phyloP scores from a whole-genome alignment of 2,329 filamentous ascomycete species.

The Phialophora tarda region DNA sequence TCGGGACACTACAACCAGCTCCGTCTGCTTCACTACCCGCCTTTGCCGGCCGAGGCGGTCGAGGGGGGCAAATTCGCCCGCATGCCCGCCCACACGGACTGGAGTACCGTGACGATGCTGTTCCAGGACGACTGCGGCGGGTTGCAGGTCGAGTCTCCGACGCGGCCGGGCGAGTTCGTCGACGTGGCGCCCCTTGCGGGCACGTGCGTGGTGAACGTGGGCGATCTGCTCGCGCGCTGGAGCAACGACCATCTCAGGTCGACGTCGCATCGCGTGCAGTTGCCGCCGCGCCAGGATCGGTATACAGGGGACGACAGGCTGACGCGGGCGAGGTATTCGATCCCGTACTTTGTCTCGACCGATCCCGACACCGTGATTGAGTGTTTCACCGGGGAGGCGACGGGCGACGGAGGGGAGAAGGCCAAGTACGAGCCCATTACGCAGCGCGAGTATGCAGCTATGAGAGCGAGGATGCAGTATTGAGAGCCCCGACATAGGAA shows the following conservation, averaged over 20 bases:
- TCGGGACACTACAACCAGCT: slow-evolving; percentile 64
- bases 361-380: slow-evolving; percentile 59
- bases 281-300: slow-evolving; percentile 51
- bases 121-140: slow-evolving; percentile 62
- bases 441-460: slow-evolving; percentile 47
- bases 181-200: slow-evolving; percentile 48
- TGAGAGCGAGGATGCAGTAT: slow-evolving; percentile 45
- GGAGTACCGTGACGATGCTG: slow-evolving; percentile 59
- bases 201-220: slow-evolving; percentile 57
- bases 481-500: slow-evolving; percentile 17
- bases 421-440: slow-evolving; percentile 60
- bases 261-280: slow-evolving; percentile 59
- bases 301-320: slow-evolving; percentile 50
- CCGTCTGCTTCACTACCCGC: slow-evolving; percentile 65
- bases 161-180: slow-evolving; percentile 49
- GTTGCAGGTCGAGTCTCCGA: slow-evolving; percentile 56
- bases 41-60: slow-evolving; percentile 53
- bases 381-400: slow-evolving; percentile 47
- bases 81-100: slow-evolving; percentile 62
- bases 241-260: slow-evolving; percentile 61
- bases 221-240: slow-evolving; percentile 58
- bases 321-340: slow-evolving; percentile 62
- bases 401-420: slow-evolving; percentile 49
- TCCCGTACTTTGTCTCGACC: slow-evolving; percentile 64
- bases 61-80: slow-evolving; percentile 51